A percentile compares a stretch with the other conserved stretches of the same genome.
Conservation (phyloP, 108 stramenopile species). For the Cyclotella baltica region DNA sequence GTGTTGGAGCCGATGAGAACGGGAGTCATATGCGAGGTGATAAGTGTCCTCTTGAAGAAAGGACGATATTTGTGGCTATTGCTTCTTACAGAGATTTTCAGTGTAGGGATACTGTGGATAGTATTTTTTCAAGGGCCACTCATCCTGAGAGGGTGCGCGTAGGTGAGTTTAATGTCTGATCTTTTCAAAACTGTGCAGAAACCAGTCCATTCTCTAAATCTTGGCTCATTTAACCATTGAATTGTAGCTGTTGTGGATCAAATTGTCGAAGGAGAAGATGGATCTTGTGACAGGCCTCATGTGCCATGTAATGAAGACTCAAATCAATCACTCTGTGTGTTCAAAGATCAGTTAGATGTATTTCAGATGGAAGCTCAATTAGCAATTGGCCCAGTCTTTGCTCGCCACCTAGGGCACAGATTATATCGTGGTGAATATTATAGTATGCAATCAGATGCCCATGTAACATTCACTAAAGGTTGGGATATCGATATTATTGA, state of each 20-base stretch:
- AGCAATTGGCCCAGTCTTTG: constrained; percentile 69
- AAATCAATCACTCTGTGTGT: constrained; percentile 48
- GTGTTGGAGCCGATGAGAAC: constrained; percentile 41
- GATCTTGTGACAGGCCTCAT: constrained; percentile 51
- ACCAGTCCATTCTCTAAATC: neutral
- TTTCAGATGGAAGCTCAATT: constrained; percentile 56
- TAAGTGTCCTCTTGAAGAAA: constrained; percentile 41
- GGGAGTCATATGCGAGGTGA: constrained; percentile 47
- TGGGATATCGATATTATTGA: constrained; percentile 76
- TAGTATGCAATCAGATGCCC: constrained; percentile 83
- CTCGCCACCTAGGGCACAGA: constrained; percentile 60
- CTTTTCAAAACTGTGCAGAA: neutral
- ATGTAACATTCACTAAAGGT: constrained; percentile 73
- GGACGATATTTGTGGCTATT: constrained; percentile 58
- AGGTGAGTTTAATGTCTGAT: neutral
- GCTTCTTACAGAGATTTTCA: constrained; percentile 60
- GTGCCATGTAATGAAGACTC: constrained; percentile 46
- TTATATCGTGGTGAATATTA: constrained; percentile 76
- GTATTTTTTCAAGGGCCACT: constrained; percentile 66
- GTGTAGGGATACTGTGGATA: constrained; percentile 67
- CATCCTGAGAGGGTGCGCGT: constrained; percentile 76
- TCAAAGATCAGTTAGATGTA: constrained; percentile 55
- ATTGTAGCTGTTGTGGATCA: constrained; percentile 50
- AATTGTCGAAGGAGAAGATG: constrained; percentile 52
- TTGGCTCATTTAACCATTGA: neutral